Evolutionary conservation across 352 stramenopile species (phyloP).

Genomic region (Globisporangium nunn): DNA sequence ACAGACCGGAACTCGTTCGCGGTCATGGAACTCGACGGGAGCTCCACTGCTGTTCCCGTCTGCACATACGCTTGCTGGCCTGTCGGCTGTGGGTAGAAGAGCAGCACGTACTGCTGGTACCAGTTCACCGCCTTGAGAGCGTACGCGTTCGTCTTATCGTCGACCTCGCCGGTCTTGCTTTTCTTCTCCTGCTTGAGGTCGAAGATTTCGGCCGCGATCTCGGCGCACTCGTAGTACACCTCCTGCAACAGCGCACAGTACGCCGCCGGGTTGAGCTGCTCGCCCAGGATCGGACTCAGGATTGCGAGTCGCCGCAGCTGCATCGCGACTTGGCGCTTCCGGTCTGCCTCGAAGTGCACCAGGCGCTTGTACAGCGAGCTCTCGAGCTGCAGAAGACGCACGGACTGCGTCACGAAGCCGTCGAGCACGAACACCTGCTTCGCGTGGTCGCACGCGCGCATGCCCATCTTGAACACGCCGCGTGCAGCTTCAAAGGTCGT

Average conservation of each 20-base stretch:
- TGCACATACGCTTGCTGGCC: slow-evolving; percentile 1
- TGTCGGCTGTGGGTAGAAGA: slow-evolving; percentile 39
- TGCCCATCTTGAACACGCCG: slow-evolving; percentile 55
- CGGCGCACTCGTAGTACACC: slow-evolving; percentile 53
- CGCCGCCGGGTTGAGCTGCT: slow-evolving; percentile 43
- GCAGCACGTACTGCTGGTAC: slow-evolving; percentile 61
- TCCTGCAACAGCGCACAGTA: slow-evolving; percentile 57
- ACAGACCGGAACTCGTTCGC: slow-evolving; percentile 36
- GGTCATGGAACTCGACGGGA: slow-evolving; percentile 24
- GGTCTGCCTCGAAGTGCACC: slow-evolving; percentile 40
- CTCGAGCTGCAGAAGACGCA: slow-evolving; percentile 50
- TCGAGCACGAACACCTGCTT: slow-evolving; percentile 48
- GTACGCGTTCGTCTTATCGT: slow-evolving; percentile 41
- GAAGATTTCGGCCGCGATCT: slow-evolving; percentile 50
- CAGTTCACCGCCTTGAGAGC: slow-evolving; percentile 56
- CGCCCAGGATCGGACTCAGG: slow-evolving; percentile 34
- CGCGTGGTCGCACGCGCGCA: slow-evolving; percentile 32
- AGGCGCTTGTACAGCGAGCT: slow-evolving; percentile 52
- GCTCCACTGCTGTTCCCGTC: slow-evolving; percentile 20
- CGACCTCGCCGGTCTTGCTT: slow-evolving; percentile 1
- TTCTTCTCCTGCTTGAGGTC: slow-evolving; percentile 57
- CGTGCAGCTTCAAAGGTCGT: slow-evolving; percentile 43
- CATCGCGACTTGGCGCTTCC: slow-evolving; percentile 60
- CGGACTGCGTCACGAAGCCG: slow-evolving; percentile 60
- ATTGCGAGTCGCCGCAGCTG: slow-evolving; percentile 42